A percentile compares a stretch with the other conserved stretches of the same genome.
phyloP scores from a whole-genome alignment of 2,329 filamentous ascomycete genomes.

The Diaporthe vaccinii region DNA sequence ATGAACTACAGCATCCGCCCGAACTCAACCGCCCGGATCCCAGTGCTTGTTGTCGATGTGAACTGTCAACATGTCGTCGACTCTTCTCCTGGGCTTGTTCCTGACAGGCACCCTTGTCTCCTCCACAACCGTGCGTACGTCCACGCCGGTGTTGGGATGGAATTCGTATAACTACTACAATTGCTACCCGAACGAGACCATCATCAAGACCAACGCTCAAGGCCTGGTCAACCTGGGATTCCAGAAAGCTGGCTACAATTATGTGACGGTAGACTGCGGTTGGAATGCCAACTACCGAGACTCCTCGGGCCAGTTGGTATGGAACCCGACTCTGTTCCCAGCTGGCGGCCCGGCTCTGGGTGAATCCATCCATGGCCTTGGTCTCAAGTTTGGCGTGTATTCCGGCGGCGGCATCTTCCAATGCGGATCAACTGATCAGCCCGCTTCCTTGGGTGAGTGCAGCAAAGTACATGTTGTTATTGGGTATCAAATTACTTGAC shows the following conservation, averaged over 20 bases:
- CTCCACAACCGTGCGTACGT: slow-evolving; percentile 35
- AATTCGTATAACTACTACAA: slow-evolving; percentile 71
- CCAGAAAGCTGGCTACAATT: slow-evolving; percentile 65
- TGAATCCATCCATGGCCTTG: slow-evolving; percentile 62
- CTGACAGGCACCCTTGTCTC: slow-evolving; percentile 34
- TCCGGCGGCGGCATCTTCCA: slow-evolving; percentile 62
- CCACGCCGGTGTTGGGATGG: slow-evolving; percentile 65
- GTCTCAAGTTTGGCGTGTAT: slow-evolving; percentile 68
- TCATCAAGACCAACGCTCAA: slow-evolving; percentile 65
- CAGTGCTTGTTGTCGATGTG: neutral
- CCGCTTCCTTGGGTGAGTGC: slow-evolving; percentile 58
- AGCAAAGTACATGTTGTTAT: neutral
- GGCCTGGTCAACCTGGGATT: slow-evolving; percentile 67
- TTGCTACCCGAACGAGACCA: slow-evolving; percentile 62
- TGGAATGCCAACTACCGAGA: slow-evolving; percentile 61
- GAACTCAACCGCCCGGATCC: neutral
- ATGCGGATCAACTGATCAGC: slow-evolving; percentile 57
- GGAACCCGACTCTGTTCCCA: slow-evolving; percentile 64
- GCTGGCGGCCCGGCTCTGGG: slow-evolving; percentile 63
- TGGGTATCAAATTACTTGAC: neutral
- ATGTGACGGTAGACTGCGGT: slow-evolving; percentile 71
- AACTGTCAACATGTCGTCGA: slow-evolving; percentile 16
- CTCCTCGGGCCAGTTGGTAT: slow-evolving; percentile 60
- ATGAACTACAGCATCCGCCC: neutral
- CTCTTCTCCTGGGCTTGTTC: slow-evolving; percentile 21